Evolutionary conservation across 352 stramenopile genomes (phyloP).

Genomic region (Phytophthora brassicae): DNA sequence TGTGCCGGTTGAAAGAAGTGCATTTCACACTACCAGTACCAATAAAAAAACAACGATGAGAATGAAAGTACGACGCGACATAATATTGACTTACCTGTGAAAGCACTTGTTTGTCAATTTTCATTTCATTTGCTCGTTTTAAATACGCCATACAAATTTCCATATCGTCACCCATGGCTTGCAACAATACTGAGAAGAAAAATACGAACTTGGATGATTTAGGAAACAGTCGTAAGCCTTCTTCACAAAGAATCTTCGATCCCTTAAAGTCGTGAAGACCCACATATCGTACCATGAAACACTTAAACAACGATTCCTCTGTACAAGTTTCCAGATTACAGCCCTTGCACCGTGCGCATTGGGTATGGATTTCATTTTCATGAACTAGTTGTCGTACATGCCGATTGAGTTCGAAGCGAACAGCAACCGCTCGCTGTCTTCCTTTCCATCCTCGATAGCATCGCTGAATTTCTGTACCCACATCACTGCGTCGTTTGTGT

Average conservation of each 20-base stretch:
- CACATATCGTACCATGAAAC: constrained; percentile 53
- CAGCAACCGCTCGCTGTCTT: constrained; percentile 18
- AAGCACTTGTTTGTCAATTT: constrained; percentile 32
- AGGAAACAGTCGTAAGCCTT: constrained; percentile 42
- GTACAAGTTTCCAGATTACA: constrained; percentile 37
- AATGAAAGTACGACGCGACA: neutral
- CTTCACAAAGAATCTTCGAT: constrained; percentile 35
- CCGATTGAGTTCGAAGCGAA: constrained; percentile 47
- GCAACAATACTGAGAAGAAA: constrained; percentile 44
- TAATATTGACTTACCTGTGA: constrained; percentile 29
- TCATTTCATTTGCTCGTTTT: constrained; percentile 22
- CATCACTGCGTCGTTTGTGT: constrained; percentile 27
- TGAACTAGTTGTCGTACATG: constrained; percentile 32
- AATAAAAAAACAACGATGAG: neutral
- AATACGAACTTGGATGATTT: constrained; percentile 42
- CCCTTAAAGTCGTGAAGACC: constrained; percentile 51
- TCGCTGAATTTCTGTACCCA: constrained; percentile 40
- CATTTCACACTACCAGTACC: constrained; percentile 37
- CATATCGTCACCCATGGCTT: constrained; percentile 47
- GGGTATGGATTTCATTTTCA: constrained; percentile 24
- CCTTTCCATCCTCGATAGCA: constrained; percentile 42
- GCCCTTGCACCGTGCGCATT: constrained; percentile 25
- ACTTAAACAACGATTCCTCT: constrained; percentile 45
- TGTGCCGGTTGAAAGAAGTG: constrained; percentile 55
- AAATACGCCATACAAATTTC: constrained; percentile 39